Evolutionary conservation across 1,139 yeast species (phyloP).

Genomic region (Diutina scorzettiae): DNA sequence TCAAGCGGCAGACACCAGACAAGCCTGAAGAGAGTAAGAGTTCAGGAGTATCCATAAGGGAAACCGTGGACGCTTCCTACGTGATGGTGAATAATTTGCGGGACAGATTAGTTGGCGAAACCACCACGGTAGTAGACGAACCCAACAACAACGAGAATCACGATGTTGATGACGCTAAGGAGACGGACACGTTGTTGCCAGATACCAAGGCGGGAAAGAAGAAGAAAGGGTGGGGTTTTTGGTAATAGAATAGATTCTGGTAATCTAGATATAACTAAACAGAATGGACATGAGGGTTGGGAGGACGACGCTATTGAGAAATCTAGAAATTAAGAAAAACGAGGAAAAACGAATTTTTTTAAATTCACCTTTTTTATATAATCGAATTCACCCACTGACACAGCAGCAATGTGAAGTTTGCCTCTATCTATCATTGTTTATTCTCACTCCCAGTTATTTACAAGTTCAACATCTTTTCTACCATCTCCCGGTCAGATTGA

Average conservation of each 20-base stretch:
- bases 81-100: background rate
- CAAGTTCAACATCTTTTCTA: constrained; percentile 16
- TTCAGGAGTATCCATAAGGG: background rate
- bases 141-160: too few species aligned
- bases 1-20: background rate
- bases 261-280: too few species aligned
- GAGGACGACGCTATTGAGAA: too few species aligned
- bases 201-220: too few species aligned
- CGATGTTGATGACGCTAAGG: background rate
- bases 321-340: too few species aligned
- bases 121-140: background rate
- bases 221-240: background rate
- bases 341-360: too few species aligned
- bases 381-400: too few species aligned
- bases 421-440: too few species aligned
- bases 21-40: background rate
- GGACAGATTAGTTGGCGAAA: background rate
- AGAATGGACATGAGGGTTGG: too few species aligned
- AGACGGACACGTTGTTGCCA: background rate
- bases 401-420: too few species aligned
- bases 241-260: too few species aligned
- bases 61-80: background rate
- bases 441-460: constrained; percentile 6
- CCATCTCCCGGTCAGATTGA: constrained; percentile 21
- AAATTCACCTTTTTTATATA: too few species aligned